phyloP scores from a whole-genome alignment of 2,329 filamentous ascomycete genomes.

The Nemania bipapillata region DNA sequence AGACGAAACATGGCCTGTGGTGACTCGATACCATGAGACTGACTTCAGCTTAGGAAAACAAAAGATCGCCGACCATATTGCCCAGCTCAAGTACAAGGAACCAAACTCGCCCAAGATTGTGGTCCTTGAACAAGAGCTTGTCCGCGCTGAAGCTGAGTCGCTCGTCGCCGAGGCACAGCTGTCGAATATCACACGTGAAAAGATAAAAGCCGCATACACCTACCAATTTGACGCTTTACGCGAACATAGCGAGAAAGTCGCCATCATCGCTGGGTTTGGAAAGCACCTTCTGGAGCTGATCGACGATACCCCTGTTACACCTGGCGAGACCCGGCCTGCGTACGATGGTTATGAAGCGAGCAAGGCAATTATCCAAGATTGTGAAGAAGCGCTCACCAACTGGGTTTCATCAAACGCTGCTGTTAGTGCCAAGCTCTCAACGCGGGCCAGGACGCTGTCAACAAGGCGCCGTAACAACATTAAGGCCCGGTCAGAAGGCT shows the following conservation, averaged over 20 bases:
- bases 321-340: constrained; percentile 92
- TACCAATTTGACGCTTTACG: constrained; percentile 98
- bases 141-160: constrained; percentile 98
- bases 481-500: constrained; percentile 72
- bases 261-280: constrained; percentile 96
- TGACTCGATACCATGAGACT: constrained; percentile 31
- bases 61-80: constrained; percentile 98
- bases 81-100: constrained; percentile 99
- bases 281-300: constrained; percentile 98
- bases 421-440: constrained; percentile 86
- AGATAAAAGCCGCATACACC: constrained; percentile 96
- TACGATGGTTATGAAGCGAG: constrained; percentile 98
- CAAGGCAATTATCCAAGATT: constrained; percentile 99
- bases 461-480: constrained; percentile 82
- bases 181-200: constrained; percentile 99
- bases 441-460: constrained; percentile 85
- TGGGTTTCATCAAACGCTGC: constrained; percentile 93
- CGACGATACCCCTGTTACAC: constrained; percentile 95
- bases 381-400: constrained; percentile 95
- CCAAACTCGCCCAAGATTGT: constrained; percentile 98
- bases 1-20: constrained; percentile 10
- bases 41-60: constrained; percentile 79
- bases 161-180: constrained; percentile 97
- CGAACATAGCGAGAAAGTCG: constrained; percentile 97
- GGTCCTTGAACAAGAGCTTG: constrained; percentile 96